Base-by-base conservation (phyloP, 345 rosid genomes). In the Mangifera indica region DNA sequence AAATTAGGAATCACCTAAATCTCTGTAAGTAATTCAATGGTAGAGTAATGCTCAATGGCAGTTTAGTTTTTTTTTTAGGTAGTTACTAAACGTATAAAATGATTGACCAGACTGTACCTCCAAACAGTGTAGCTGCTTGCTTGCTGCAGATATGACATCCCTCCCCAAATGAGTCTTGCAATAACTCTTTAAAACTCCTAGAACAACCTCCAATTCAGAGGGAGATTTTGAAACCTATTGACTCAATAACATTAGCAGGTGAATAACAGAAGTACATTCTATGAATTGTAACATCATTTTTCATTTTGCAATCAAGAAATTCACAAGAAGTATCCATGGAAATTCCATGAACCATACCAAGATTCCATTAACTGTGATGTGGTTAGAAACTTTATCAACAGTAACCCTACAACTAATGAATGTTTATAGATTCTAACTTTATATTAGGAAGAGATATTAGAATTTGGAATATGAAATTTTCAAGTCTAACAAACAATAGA, bases 121-220 rank as follows among this genome's bases (percentile, higher is more conserved):
- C 46, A 94, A 89, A 65, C 84, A 78, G 58, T 81, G 91, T 60
- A 92, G 74, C 69, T 94, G 95, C 78, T 88, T 87, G 82, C 84
- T 76, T 73, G 97, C 93, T 60, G 84, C 87, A 61, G 75, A 77
- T 64, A 79, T 79, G 42, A 80, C 67, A 56, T 90, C 90, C 80
- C 72, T 87, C 68, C 91, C 88, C 69, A 90, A 76, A 49, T 80
- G 84, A 72, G 76, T 74, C 84, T 86, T 94, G 86, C 91, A 87
- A 80, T 79, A 83, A 81, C 79, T 87, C 83, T 87, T 87, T 80
- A 94, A 81, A 66, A 94, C 93, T 81, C 98, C 97, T 76, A 94
- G 92, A 74, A 91, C 87, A 67, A 87, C 74, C 81, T 94, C 98
- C 69, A 89, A 79, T 73, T 92, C 93, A 53, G 98, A 94, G 56